Base-by-base conservation (phyloP, 495 filamentous ascomycete genomes). In the Aspergillus sparsus region DNA sequence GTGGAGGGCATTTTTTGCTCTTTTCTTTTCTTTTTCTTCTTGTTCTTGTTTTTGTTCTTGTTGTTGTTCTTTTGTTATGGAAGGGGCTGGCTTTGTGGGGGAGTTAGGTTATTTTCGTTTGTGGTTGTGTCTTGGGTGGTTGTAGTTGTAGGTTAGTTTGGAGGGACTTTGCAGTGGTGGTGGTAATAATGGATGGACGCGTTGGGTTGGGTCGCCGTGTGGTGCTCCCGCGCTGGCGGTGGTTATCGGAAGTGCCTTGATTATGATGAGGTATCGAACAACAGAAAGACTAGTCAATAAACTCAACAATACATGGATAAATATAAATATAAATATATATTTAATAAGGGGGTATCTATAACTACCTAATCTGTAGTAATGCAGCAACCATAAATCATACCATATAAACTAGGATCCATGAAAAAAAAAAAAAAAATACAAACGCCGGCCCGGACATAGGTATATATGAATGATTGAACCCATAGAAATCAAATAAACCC, bases 11-110 rank as follows among this genome's bases (percentile, higher is more conserved):
- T 59, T 66, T 63, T 61, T 55, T 4, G 8, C 32, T 62, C 49
- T 15, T 65, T 65, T 58, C 63, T 62, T 64, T 72, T 68, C 62
- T 61, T 68, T 61, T 5, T 10, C 37, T 42, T 33, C 46, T 33
- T 50, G n/a, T 16, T 51, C 50, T 18, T 45, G 49, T 49, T 53
- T 21, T 42, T 13, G 1, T 7, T 41, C 18, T 49, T 51, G 46
- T 50, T 27, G 42, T 53, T 52, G 41, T 32, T 49, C 13, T 53
- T 46, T 42, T 49, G 6, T 13, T 37, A 41, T n/a, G 37, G 46
- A 15, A 41, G 39, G 31, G 49, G 46, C 16, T 36, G 42, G 47
- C 1, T 3, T 27, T 27, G 21, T 3, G 21, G 21, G 21, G n/a
- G n/a, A n/a, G n/a, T n/a, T n/a, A 27, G 21, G 21, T 27, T 27